Percentiles rank a stretch among this genome's conserved stretches.
Conservation (phyloP, 164 flowering plant species). For the Aristolochia fimbriata region DNA sequence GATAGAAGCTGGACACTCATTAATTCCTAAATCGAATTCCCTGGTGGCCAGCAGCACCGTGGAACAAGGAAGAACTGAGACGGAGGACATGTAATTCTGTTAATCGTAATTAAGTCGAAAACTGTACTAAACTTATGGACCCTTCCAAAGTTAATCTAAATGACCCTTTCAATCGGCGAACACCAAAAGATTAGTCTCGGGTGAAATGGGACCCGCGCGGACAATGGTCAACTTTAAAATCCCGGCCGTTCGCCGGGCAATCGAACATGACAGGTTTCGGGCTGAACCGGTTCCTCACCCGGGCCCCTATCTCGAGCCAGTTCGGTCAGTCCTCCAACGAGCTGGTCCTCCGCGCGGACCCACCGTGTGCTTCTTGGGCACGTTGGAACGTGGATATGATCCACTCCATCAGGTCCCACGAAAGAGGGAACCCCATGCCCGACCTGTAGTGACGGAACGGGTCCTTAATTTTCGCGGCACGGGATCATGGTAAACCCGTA, state of each 20-base stretch:
- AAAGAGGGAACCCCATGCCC: slow-evolving; percentile 75
- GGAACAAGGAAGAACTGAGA: too few relatives aligned
- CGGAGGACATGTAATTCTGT: too few relatives aligned
- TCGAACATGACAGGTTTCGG: slow-evolving; percentile 51
- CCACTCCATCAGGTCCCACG: slow-evolving; percentile 90
- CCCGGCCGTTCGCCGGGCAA: slow-evolving; percentile 24
- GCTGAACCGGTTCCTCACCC: slow-evolving; percentile 54
- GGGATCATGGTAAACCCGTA: slow-evolving; percentile 87
- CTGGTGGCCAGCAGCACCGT: too few relatives aligned
- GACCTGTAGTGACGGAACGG: slow-evolving; percentile 79
- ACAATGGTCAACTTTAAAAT: slow-evolving; percentile 26
- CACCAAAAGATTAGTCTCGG: slow-evolving; percentile 63
- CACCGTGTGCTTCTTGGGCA: slow-evolving; percentile 37
- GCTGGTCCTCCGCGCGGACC: slow-evolving; percentile 83
- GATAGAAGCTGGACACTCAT: too few relatives aligned
- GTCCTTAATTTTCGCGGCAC: slow-evolving; percentile 70
- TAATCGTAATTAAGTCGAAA: too few relatives aligned
- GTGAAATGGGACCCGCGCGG: slow-evolving; percentile 35
- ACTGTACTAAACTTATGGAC: too few relatives aligned
- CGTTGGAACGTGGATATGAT: slow-evolving; percentile 36
- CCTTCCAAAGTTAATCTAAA: too few relatives aligned
- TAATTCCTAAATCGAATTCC: too few relatives aligned
- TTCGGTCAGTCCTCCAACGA: slow-evolving; percentile 61
- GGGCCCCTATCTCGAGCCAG: slow-evolving; percentile 50
- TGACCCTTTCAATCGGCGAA: slow-evolving; percentile 63